These are phyloP conservation scores for Pestalotiopsis sp. DNA, from an alignment of 2,329 filamentous ascomycete genomes.

Conservation along the genomic window DNA sequence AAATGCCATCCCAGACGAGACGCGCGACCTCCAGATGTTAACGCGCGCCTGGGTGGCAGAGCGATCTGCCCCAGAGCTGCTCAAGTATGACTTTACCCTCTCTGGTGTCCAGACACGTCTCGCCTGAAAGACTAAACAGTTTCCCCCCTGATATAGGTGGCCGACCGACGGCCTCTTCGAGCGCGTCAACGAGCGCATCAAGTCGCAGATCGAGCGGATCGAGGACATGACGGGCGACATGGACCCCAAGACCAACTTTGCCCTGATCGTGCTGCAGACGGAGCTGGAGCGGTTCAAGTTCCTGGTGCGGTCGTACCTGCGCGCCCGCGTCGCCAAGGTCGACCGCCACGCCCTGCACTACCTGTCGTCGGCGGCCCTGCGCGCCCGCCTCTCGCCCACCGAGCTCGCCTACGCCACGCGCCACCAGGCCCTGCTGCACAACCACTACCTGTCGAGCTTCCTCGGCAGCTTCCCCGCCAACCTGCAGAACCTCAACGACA, in stretches of 20 bases:
- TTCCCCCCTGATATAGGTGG: slow-evolving; percentile 49
- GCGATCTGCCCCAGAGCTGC: slow-evolving; percentile 84
- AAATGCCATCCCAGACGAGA: slow-evolving; percentile 58
- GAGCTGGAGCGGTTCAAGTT: slow-evolving; percentile 95
- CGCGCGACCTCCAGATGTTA: slow-evolving; percentile 81
- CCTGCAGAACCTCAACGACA: slow-evolving; percentile 87
- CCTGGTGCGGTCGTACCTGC: slow-evolving; percentile 79
- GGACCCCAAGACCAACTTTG: slow-evolving; percentile 90
- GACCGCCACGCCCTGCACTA: slow-evolving; percentile 78
- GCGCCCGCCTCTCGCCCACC: slow-evolving; percentile 69
- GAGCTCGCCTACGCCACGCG: slow-evolving; percentile 83
- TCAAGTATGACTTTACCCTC: slow-evolving; percentile 61
- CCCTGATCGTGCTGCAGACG: slow-evolving; percentile 92
- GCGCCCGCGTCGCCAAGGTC: slow-evolving; percentile 88
- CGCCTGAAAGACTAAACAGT: not conserved
- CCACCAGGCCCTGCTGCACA: slow-evolving; percentile 82
- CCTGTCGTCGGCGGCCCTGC: slow-evolving; percentile 57
- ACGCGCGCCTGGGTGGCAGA: slow-evolving; percentile 95
- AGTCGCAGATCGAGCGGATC: slow-evolving; percentile 69
- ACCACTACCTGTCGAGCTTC: slow-evolving; percentile 86
- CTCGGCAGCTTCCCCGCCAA: slow-evolving; percentile 77
- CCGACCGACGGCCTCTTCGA: slow-evolving; percentile 76
- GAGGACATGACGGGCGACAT: slow-evolving; percentile 81
- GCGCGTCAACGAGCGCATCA: slow-evolving; percentile 74
- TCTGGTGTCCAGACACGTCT: too few relatives aligned